Evolutionary conservation across 2,329 filamentous ascomycete species (phyloP).

Genomic region (Alternaria sp.): DNA sequence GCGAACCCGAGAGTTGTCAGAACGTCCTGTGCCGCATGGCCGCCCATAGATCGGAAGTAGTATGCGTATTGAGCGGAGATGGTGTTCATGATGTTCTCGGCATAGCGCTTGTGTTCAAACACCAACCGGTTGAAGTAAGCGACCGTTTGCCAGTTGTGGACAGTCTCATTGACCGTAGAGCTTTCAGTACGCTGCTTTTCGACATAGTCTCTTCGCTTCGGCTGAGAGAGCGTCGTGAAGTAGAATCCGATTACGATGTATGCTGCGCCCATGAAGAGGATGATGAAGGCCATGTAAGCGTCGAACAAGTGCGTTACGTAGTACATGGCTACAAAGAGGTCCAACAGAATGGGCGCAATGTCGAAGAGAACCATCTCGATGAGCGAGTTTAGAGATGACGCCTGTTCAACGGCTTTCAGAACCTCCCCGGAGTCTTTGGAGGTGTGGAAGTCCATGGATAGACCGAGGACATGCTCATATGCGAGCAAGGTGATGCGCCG

Average conservation of each 20-base stretch:
- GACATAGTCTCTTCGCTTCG: conserved; percentile 49
- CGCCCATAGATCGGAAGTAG: conserved; percentile 39
- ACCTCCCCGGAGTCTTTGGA: conserved; percentile 69
- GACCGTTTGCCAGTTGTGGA: conserved; percentile 67
- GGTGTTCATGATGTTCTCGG: conserved; percentile 46
- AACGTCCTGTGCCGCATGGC: conserved; percentile 52
- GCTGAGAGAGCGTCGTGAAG: conserved; percentile 51
- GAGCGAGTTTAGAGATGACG: conserved; percentile 64
- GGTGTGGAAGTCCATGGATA: conserved; percentile 74
- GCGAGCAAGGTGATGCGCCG: conserved; percentile 64
- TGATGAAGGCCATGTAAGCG: conserved; percentile 54
- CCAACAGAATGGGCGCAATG: conserved; percentile 66
- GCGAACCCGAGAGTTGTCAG: conserved; percentile 59
- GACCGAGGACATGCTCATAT: conserved; percentile 71
- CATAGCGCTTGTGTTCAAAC: conserved; percentile 62
- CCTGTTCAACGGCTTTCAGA: conserved; percentile 69
- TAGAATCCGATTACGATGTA: conserved; percentile 61
- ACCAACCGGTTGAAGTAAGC: conserved; percentile 63
- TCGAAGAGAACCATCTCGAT: conserved; percentile 66
- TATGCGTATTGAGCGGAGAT: conserved; percentile 44
- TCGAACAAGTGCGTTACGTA: conserved; percentile 70
- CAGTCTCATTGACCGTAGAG: conserved; percentile 63
- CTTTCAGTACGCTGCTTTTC: conserved; percentile 58
- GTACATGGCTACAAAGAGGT: conserved; percentile 65
- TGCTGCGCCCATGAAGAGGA: conserved; percentile 47